Evolutionary conservation across 108 stramenopile species (phyloP).

Genomic region (Nannochloropsis salina): DNA sequence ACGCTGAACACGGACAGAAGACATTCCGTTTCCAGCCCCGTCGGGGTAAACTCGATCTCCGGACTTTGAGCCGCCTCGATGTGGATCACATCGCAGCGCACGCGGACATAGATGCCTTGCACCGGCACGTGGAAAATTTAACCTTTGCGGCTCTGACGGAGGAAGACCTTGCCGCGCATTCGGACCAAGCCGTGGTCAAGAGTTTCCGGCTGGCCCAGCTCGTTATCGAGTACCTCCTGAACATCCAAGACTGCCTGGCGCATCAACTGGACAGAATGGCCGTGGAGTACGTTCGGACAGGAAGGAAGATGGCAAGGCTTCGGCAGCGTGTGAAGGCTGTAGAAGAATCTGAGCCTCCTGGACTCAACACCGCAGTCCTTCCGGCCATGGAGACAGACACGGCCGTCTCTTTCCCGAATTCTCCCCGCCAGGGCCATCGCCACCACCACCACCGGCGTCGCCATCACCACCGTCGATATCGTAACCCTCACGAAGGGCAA

Average conservation of each 20-base stretch:
- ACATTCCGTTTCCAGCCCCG: constrained; percentile 6
- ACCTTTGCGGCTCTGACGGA: neutral
- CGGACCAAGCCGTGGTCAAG: neutral
- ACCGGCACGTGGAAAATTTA: constrained; percentile 16
- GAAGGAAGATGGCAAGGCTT: neutral
- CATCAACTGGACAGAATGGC: neutral
- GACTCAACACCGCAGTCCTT: neutral
- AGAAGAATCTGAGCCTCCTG: neutral
- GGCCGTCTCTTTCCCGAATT: neutral
- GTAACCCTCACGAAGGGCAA: neutral
- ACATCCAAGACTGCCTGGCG: neutral
- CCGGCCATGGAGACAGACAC: neutral
- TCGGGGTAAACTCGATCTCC: neutral
- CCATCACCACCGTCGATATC: constrained; percentile 2
- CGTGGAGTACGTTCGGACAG: neutral
- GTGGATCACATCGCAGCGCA: neutral
- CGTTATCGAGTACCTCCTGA: neutral
- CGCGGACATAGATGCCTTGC: neutral
- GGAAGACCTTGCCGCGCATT: neutral
- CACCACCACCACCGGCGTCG: neutral
- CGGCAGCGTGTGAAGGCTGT: neutral
- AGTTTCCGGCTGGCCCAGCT: constrained; percentile 13
- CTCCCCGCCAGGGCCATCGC: neutral
- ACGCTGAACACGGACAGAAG: neutral
- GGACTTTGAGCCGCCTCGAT: neutral